A percentile compares a stretch with the other conserved stretches of the same genome.
phyloP scores from a whole-genome alignment of 257 asterid genomes.

The Solanum habrochaites region DNA sequence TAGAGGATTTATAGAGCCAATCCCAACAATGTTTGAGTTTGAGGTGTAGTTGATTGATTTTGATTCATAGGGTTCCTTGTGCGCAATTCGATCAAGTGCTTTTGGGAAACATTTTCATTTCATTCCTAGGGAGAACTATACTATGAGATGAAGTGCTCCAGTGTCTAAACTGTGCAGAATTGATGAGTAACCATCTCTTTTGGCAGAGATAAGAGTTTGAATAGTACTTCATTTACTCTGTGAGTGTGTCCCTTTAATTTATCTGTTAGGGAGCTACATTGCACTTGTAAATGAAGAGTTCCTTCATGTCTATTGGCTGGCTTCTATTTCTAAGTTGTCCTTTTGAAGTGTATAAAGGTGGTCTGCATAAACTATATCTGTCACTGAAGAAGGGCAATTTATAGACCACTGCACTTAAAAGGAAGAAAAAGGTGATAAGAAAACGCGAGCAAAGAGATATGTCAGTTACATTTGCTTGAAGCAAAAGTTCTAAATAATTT shows the following conservation, averaged over 20 bases:
- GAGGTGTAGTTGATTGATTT: neutral
- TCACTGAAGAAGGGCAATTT: neutral
- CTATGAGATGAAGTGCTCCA: neutral
- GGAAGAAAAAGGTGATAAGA: neutral
- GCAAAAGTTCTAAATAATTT: neutral
- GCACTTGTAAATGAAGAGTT: neutral
- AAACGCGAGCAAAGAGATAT: neutral
- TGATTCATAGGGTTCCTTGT: neutral
- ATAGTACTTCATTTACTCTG: neutral
- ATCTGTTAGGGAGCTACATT: neutral
- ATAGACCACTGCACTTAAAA: neutral
- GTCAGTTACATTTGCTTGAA: neutral
- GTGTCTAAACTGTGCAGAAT: neutral
- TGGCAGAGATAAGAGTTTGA: neutral
- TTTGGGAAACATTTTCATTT: neutral
- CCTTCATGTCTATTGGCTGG: neutral
- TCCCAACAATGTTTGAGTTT: neutral
- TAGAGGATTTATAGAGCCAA: neutral
- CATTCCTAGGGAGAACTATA: neutral
- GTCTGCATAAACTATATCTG: neutral
- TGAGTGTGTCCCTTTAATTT: neutral
- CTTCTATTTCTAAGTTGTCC: neutral
- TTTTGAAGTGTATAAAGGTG: neutral
- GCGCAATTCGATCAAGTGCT: neutral
- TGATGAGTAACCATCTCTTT: neutral